Conservation (phyloP, 164 flowering plant species). For the Umbellularia californica region DNA sequence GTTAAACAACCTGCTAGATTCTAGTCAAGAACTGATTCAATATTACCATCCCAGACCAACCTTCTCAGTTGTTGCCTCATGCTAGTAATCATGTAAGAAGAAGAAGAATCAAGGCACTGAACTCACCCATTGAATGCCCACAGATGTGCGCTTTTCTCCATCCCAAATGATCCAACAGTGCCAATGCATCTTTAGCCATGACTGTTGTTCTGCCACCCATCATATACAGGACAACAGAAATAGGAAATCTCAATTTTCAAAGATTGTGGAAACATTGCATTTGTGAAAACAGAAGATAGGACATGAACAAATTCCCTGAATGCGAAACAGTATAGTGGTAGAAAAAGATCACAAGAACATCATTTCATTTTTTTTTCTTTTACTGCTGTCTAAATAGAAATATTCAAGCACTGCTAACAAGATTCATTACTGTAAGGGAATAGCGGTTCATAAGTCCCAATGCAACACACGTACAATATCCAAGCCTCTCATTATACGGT, state of each 20-base stretch:
- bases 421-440: not conserved
- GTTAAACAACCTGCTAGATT: not conserved
- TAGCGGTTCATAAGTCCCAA: not conserved
- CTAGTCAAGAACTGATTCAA: not conserved
- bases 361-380: too few species aligned
- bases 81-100: not conserved
- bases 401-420: not conserved
- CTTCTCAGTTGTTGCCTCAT: not conserved
- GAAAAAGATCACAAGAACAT: not conserved
- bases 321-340: not conserved
- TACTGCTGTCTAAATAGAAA: not conserved
- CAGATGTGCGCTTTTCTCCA: constrained; percentile 84
- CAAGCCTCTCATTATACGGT: not conserved
- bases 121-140: constrained; percentile 98
- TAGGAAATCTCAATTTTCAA: not conserved
- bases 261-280: not conserved
- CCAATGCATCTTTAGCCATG: constrained; percentile 91
- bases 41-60: not conserved
- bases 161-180: constrained; percentile 88
- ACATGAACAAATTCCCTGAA: not conserved
- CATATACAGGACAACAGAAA: not conserved
- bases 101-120: not conserved
- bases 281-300: constrained; percentile 4
- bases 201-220: constrained; percentile 55
- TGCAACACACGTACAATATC: not conserved